Base-by-base conservation (phyloP, 345 rosid species). In the Noccaea caerulescens region DNA sequence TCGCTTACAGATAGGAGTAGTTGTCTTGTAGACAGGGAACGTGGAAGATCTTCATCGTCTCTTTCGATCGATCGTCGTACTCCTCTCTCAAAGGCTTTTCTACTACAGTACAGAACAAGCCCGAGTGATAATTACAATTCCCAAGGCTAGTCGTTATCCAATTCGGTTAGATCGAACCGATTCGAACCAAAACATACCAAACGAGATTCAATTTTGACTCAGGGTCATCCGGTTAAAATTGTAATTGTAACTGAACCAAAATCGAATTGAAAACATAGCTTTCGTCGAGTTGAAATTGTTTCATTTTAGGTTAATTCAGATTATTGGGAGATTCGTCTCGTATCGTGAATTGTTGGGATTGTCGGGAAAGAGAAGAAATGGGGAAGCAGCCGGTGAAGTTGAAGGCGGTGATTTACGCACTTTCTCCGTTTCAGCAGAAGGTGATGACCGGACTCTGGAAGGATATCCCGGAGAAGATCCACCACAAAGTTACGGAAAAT, bases 11-110 rank as follows among this genome's bases (percentile, higher is more conserved):
- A 77, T 93, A 93, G 2, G 98, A 79, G 76, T 89, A 93, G 79
- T 93, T 93, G 81, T 93, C 98, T 69, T 91, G 83, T 69, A 91
- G 77, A 84, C 97, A 89, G 33, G 96, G 91, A 18, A 91, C 68
- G 58, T 83, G 82, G 49, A 82, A 77, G 71, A 93, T 86, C 75
- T 81, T 84, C 94, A 88, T 86, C 68, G 57, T 65, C 72, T 61
- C 45, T 69, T 60, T 72, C 58, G 58, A 45, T 73, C n/a, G 16
- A 51, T 61, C 68, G 12, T 39, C 34, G 36, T 65, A 27, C 30
- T 27, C 30, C 4, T 27, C 30, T 27, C 30, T 27, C 30, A 25
- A 25, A 25, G 27, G 27, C 27, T 25, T 25, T 25, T 3, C 27
- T 25, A 25, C 27, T 25, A 2, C 27, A 25, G 27, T 16, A 16